Evolutionary conservation across 768 basidiomycete genomes (phyloP), one percentile per base, ranked within the genome.

Genomic region (Chalciporus pseudorubinellus): DNA sequence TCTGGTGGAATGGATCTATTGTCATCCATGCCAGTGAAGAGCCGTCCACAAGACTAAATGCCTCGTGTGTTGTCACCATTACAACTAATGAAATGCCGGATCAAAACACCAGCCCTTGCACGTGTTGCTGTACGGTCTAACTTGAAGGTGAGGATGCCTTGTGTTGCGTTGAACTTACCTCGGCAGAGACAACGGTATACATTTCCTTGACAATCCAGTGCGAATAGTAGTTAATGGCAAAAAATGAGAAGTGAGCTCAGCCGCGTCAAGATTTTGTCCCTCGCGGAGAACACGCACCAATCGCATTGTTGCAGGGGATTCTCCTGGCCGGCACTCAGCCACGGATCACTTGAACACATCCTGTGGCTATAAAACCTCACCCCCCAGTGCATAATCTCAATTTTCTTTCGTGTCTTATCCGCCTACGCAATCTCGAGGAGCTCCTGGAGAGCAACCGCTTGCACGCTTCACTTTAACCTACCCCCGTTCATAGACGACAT

Each of bases 371-470:
- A 69, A 67, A 69, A 57, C 33, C 51, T 47, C 29, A 40, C 39
- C n/a, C 42, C 47, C 39, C 50, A 34, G 38, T 26, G 31, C 21
- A 50, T 46, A 49, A 50, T 34, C 11, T 44, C 46, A 55, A 70
- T 64, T 60, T 77, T 74, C 68, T 77, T 77, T 54, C 78, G 77
- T 58, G 64, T 67, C 80, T 64, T 76, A 60, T 70, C 65, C 68
- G 40, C 60, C 51, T 9, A 50, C 44, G 5, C 14, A 36, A 36
- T 10, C n/a, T 59, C 43, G 13, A 61, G 29, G 45, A 40, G 59
- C 63, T 70, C 68, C 69, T 53, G 67, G 67, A 52, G 67, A 71
- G 63, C 56, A 44, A 59, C 46, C 47, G 10, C 36, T 51, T 36
- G 57, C 51, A 22, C n/a, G n/a, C 40, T 9, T 21, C 26, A 33